Evolutionary conservation across 306 rosid genomes (phyloP).

Genomic region (Ormosia semicastrata): DNA sequence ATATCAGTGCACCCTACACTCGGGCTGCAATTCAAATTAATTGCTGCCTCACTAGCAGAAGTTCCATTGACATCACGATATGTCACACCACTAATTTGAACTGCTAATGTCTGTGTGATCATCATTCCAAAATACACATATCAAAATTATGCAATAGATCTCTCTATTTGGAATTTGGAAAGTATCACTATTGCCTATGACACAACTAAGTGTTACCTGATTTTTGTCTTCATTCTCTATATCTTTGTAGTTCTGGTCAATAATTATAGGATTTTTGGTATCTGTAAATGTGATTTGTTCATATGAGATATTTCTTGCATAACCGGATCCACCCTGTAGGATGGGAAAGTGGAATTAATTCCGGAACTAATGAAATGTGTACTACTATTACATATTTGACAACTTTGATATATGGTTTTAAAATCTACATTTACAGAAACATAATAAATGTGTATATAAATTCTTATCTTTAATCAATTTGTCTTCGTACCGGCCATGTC

Average conservation of each 20-base stretch:
- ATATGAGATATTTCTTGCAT: conserved; percentile 18
- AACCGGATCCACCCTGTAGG: conserved; percentile 23
- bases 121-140: background rate
- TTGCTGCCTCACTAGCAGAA: background rate
- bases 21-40: background rate
- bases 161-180: background rate
- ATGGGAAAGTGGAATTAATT: background rate
- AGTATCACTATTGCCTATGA: background rate
- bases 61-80: conserved; percentile 21
- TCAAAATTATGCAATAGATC: background rate
- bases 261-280: conserved; percentile 24
- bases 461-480: background rate
- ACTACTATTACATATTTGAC: background rate
- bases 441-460: background rate
- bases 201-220: background rate
- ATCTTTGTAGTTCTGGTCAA: conserved; percentile 6
- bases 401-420: background rate
- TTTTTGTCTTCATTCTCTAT: background rate
- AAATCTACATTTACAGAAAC: no score
- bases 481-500: conserved; percentile 15
- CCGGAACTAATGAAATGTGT: background rate
- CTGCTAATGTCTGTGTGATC: background rate
- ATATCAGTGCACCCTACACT: background rate
- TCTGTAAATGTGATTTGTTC: conserved; percentile 15
- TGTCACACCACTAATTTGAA: conserved; percentile 4